Conservation (phyloP, 768 basidiomycete genomes). For the Phaeolepiota aurea region DNA sequence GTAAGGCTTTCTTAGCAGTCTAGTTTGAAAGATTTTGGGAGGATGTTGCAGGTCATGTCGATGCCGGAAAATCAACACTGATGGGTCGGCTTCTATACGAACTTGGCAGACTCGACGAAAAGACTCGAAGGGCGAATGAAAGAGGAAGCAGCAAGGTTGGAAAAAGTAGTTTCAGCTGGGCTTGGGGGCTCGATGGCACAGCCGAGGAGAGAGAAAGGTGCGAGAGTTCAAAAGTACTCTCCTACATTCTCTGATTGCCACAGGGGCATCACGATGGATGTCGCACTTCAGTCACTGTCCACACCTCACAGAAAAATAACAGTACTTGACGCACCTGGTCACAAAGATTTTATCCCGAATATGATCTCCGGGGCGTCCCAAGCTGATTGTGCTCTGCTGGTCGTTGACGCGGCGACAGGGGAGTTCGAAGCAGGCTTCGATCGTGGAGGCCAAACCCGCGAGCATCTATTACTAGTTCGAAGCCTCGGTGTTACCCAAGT, state of each 20-base stretch:
- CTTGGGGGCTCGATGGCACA: slow-evolving; percentile 94
- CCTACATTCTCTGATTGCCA: background rate
- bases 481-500: slow-evolving; percentile 90
- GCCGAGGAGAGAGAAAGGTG: slow-evolving; percentile 90
- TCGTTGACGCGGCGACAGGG: slow-evolving; percentile 83
- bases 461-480: slow-evolving; percentile 86
- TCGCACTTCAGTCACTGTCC: slow-evolving; percentile 72
- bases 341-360: slow-evolving; percentile 96
- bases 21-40: background rate
- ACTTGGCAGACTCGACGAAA: slow-evolving; percentile 81
- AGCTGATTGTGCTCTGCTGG: slow-evolving; percentile 90
- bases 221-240: slow-evolving; percentile 1
- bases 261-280: slow-evolving; percentile 98
- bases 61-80: slow-evolving; percentile 96
- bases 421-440: slow-evolving; percentile 97
- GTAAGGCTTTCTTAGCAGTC: slow-evolving; percentile 26
- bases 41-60: slow-evolving; percentile 77
- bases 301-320: slow-evolving; percentile 78
- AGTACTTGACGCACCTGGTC: slow-evolving; percentile 95
- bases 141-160: slow-evolving; percentile 84
- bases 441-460: slow-evolving; percentile 89
- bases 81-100: slow-evolving; percentile 96
- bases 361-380: slow-evolving; percentile 99
- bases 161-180: slow-evolving; percentile 95
- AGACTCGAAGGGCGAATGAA: slow-evolving; percentile 76